Base-by-base conservation (phyloP, 805 yeast genomes). In the Cyberlindnera suaveolens region DNA sequence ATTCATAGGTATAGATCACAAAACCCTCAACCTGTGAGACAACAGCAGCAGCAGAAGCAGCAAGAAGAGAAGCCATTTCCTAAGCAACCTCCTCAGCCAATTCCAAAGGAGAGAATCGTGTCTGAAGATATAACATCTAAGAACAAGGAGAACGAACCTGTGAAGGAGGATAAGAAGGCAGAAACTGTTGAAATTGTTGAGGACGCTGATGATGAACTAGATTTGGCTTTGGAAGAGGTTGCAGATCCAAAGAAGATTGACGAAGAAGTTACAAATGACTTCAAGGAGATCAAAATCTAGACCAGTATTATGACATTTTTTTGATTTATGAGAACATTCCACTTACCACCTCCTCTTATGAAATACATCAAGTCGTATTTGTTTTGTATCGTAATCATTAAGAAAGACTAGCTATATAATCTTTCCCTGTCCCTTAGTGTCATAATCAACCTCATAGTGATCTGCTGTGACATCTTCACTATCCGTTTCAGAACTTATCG, bases 221-320 rank as follows among this genome's bases (percentile, higher is more conserved):
- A 41, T 23, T 23, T 23, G 27, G 27, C 27, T 23, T 9, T 23
- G 27, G 43, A 44, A 30, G 52, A 48, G 9, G 18, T 9, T 31
- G 19, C 30, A 16, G 39, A 35, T 17, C 14, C n/a, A 6, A 19
- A 15, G n/a, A 18, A 23, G 18, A 18, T 13, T 23, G 31, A 23
- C 16, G 33, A 31, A n/a, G 33, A 31, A 31, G 15, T 15, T 6
- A 31, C 15, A 15, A 38, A 40, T 30, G 58, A 53, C 38, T 55
- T 55, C 38, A 55, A 53, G 39, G 58, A 55, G 29, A 50, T 55
- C 19, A 15, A 46, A 18, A 52, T 55, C 37, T 55, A 38, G 35
- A 32, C 35, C 14, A 13, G 19, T 29, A 33, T 6, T 13, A 31
- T 18, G 19, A 33, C 36, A 15, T 20, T 35, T 35, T 11, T 18